phyloP scores from a whole-genome alignment of 768 basidiomycete species.

The Hysterangium stoloniferum region DNA sequence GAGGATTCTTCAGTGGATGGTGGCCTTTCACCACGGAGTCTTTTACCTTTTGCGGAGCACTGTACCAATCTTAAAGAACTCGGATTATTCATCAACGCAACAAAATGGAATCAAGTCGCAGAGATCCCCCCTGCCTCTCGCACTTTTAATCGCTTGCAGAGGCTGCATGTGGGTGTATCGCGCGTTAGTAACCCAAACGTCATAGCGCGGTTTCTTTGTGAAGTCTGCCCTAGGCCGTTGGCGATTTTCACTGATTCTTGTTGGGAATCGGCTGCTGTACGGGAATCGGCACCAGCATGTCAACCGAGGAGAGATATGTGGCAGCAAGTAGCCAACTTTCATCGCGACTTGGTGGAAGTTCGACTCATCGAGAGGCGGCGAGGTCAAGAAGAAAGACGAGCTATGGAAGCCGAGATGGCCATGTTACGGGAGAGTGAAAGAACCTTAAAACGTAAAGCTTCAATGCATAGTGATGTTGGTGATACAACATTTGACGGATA shows the following conservation, averaged over 20 bases:
- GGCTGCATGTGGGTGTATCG: slow-evolving; percentile 46
- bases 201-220: slow-evolving; percentile 47
- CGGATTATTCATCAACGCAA: slow-evolving; percentile 32
- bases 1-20: background rate
- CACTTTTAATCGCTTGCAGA: slow-evolving; percentile 19
- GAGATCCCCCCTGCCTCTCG: slow-evolving; percentile 15
- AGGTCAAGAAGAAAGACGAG: slow-evolving; percentile 1
- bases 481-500: slow-evolving; percentile 3
- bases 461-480: slow-evolving; percentile 5
- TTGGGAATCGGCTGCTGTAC: slow-evolving; percentile 9
- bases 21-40: slow-evolving; percentile 23
- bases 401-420: slow-evolving; percentile 5
- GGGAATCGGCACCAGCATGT: slow-evolving; percentile 3
- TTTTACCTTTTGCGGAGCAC: slow-evolving; percentile 33
- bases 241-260: slow-evolving; percentile 10
- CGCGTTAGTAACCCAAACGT: slow-evolving; percentile 33
- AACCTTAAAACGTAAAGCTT: slow-evolving; percentile 4
- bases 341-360: slow-evolving; percentile 10
- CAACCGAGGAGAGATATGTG: slow-evolving; percentile 9
- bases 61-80: slow-evolving; percentile 31
- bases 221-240: slow-evolving; percentile 32
- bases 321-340: slow-evolving; percentile 6
- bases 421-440: slow-evolving; percentile 4
- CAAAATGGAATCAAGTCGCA: slow-evolving; percentile 10
- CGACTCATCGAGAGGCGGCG: slow-evolving; percentile 6